Conservation (phyloP, 179 eudicot genomes). For the Corrigiola litoralis region DNA sequence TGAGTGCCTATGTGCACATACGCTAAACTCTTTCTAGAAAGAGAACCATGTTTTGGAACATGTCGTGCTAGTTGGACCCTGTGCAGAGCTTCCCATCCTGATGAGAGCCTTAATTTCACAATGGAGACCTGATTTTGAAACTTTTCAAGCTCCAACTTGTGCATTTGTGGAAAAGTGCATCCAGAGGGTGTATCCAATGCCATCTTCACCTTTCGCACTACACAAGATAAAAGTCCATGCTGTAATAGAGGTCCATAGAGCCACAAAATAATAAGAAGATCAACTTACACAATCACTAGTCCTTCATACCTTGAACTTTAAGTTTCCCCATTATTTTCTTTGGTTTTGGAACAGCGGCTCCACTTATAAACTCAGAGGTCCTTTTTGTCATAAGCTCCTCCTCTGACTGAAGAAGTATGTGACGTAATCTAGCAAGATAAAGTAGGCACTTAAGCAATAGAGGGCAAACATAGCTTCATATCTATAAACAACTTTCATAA, state of each 20-base stretch:
- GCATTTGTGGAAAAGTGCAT: conserved; percentile 52
- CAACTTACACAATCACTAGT: not conserved
- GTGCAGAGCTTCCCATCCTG: conserved; percentile 36
- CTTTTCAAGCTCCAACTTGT: conserved; percentile 50
- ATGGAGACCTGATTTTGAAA: conserved; percentile 44
- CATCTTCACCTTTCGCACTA: conserved; percentile 88
- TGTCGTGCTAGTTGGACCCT: conserved; percentile 25
- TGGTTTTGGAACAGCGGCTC: conserved; percentile 56
- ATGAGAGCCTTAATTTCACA: conserved; percentile 45
- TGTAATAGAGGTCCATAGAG: not conserved
- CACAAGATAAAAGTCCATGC: conserved; percentile 12
- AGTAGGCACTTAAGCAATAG: not conserved
- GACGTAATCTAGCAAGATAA: conserved; percentile 46
- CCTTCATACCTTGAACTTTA: conserved; percentile 74
- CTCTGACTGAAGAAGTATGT: conserved; percentile 78
- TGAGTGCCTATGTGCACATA: conserved; percentile 62
- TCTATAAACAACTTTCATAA: not conserved
- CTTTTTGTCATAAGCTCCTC: conserved; percentile 64
- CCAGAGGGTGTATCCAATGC: conserved; percentile 69
- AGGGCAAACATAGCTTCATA: not conserved
- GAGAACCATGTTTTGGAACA: conserved; percentile 44
- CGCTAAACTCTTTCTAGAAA: conserved; percentile 69
- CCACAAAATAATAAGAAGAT: not conserved
- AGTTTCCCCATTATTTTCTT: conserved; percentile 80
- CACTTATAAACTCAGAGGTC: conserved; percentile 49